Evolutionary conservation across 352 stramenopile species (phyloP).

Genomic region (Globisporangium okanoganense): DNA sequence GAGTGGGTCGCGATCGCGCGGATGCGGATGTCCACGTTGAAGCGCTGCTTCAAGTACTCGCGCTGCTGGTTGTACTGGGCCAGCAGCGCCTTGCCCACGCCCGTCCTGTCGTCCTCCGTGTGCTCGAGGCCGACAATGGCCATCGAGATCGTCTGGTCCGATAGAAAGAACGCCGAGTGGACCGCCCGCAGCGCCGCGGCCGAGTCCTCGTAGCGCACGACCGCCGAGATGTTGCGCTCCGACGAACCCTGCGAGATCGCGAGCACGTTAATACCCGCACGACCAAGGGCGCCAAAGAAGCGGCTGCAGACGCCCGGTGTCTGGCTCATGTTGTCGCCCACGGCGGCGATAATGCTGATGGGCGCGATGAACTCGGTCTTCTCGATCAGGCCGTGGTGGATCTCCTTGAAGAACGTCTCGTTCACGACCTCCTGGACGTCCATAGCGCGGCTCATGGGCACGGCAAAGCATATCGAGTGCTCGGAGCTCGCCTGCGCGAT

Average conservation of each 20-base stretch:
- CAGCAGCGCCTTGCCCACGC: slow-evolving; percentile 86
- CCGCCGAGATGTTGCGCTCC: slow-evolving; percentile 94
- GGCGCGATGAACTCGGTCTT: slow-evolving; percentile 82
- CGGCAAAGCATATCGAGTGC: slow-evolving; percentile 95
- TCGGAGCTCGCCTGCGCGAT: slow-evolving; percentile 95
- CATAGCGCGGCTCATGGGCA: slow-evolving; percentile 64
- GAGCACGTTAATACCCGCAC: slow-evolving; percentile 94
- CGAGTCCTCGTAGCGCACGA: slow-evolving; percentile 88
- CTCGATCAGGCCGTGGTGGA: slow-evolving; percentile 80
- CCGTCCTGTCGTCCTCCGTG: slow-evolving; percentile 29
- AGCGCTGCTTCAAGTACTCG: slow-evolving; percentile 76
- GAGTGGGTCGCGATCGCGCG: slow-evolving; percentile 70
- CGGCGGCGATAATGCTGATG: slow-evolving; percentile 94
- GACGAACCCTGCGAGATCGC: slow-evolving; percentile 94
- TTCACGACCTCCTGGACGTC: slow-evolving; percentile 73
- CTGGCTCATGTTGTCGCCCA: slow-evolving; percentile 94
- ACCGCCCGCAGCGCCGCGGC: slow-evolving; percentile 90
- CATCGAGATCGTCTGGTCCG: slow-evolving; percentile 90
- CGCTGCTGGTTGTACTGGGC: slow-evolving; percentile 83
- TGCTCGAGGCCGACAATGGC: slow-evolving; percentile 88
- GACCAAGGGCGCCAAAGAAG: slow-evolving; percentile 93
- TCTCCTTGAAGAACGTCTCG: slow-evolving; percentile 87
- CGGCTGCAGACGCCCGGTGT: slow-evolving; percentile 90
- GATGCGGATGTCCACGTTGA: slow-evolving; percentile 83
- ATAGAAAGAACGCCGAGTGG: slow-evolving; percentile 95